Base-by-base conservation (phyloP, 352 stramenopile species). In the Globisporangium carolinianum region DNA sequence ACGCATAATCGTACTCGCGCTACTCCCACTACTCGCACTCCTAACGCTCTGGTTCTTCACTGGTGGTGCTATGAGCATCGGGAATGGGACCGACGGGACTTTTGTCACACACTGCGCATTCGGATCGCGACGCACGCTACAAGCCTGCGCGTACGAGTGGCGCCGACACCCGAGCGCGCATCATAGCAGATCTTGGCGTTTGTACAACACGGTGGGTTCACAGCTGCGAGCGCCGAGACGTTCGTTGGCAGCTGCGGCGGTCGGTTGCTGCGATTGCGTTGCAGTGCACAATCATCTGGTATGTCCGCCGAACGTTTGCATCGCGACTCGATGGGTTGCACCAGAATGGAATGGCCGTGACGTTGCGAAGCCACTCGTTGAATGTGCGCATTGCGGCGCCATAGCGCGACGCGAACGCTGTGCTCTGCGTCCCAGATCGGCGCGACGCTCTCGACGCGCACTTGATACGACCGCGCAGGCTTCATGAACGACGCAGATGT, bases 101-200 rank as follows among this genome's bases (percentile, higher is more conserved):
- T 71, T 68, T 0, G 65, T 53, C 6, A 78, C 64, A 57, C 77
- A 86, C 5, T 65, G 56, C 48, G 59, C 67, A 51, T 57, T 51
- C 53, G 71, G 68, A 15, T 69, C 70, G 6, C 67, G 67, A 57
- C 79, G 88, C 17, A 88, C 66, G 1, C 69, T 72, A 47, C 77
- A 90, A 15, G 87, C 77, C 51, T 88, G 79, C 5, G 72, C 75
- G 58, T 85, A 85, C 49, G 77, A 83, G 55, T 83, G 72, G 37
- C 75, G 69, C 43, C 60, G 48, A 52, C 79, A 90, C 38, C 79
- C 79, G 42, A 85, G 37, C 63, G 47, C 2, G 77, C 57, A 17
- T 85, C 62, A 53, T 75, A 82, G 60, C 79, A 89, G 6, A 57
- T 50, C 51, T 78, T 68, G 17, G 67, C 67, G 66, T 90, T 88